Evolutionary conservation across 345 rosid species (phyloP).

Genomic region (Euclidium syriacum): DNA sequence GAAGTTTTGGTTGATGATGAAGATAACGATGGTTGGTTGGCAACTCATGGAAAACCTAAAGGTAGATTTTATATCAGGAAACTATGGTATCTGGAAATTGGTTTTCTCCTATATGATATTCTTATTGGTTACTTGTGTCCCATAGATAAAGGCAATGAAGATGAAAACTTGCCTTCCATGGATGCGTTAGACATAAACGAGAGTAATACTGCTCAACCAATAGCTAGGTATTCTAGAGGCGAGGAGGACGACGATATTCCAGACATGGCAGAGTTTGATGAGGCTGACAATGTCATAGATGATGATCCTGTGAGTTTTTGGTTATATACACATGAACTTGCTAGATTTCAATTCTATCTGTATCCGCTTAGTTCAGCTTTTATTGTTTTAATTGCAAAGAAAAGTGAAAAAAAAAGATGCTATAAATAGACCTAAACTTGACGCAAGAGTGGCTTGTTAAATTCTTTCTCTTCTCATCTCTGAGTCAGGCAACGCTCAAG

Average conservation of each 20-base stretch:
- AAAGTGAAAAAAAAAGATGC: not conserved
- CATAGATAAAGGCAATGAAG: conserved; percentile 52
- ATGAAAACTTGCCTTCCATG: conserved; percentile 84
- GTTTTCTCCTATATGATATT: not conserved
- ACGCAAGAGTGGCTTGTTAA: not conserved
- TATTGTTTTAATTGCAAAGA: not conserved
- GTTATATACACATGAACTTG: not conserved
- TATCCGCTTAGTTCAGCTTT: not conserved
- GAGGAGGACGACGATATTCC: conserved; percentile 81
- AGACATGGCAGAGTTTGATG: conserved; percentile 80
- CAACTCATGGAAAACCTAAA: conserved; percentile 95
- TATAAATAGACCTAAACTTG: not conserved
- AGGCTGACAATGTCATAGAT: conserved; percentile 51
- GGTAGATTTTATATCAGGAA: conserved; percentile 33
- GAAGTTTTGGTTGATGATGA: conserved; percentile 86
- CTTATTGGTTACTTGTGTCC: not conserved
- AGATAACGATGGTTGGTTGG: conserved; percentile 93
- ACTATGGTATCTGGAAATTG: not conserved
- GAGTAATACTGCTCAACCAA: conserved; percentile 39
- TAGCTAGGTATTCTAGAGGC: conserved; percentile 56
- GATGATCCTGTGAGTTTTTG: conserved; percentile 63
- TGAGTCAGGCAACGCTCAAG: conserved; percentile 76
- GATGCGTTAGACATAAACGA: conserved; percentile 61
- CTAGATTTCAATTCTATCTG: not conserved
- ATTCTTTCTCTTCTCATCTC: not conserved